Evolutionary conservation across 768 basidiomycete genomes (phyloP), one percentile per base, ranked within the genome.

Genomic region (Arthromyces matolae): DNA sequence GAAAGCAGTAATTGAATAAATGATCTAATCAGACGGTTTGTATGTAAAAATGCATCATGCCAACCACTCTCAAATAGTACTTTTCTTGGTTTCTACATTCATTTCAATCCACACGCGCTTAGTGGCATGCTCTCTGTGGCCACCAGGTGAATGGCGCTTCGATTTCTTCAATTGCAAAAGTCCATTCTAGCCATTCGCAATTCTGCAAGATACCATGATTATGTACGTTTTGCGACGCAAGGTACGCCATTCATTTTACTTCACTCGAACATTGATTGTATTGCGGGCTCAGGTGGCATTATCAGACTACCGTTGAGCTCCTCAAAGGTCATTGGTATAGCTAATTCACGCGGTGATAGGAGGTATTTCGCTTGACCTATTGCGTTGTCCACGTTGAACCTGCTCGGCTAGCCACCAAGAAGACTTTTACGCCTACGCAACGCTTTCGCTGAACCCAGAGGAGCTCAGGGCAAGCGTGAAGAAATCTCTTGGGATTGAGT

Each of bases 341-440:
- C 82, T 5, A 83, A 77, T 48, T 86, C 86, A 18, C 77, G 91
- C 35, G 90, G 90, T 33, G 84, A 83, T 58, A 73, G 89, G 65
- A 76, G 77, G 90, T 86, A 60, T n/a, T n/a, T n/a, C n/a, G n/a
- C n/a, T n/a, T n/a, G n/a, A n/a, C n/a, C n/a, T n/a, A n/a, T n/a
- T n/a, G n/a, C n/a, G n/a, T n/a, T n/a, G n/a, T n/a, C n/a, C 28
- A 31, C 36, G 18, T 29, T 49, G 43, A 38, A 33, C 29, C 8
- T 25, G 35, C 28, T 34, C 42, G 51, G 41, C 10, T 57, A 94
- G 92, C 52, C 83, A 94, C 53, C 93, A 95, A 64, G 93, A 95
- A 68, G 93, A 96, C 59, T 89, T 87, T 52, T 80, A 87, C 60
- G 73, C 84, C 12, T 87, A 86, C 60, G 79, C 83, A 6, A 79